These are phyloP conservation scores for Rosa chinensis DNA, from an alignment of 306 rosid genomes.

Conservation along the genomic window DNA sequence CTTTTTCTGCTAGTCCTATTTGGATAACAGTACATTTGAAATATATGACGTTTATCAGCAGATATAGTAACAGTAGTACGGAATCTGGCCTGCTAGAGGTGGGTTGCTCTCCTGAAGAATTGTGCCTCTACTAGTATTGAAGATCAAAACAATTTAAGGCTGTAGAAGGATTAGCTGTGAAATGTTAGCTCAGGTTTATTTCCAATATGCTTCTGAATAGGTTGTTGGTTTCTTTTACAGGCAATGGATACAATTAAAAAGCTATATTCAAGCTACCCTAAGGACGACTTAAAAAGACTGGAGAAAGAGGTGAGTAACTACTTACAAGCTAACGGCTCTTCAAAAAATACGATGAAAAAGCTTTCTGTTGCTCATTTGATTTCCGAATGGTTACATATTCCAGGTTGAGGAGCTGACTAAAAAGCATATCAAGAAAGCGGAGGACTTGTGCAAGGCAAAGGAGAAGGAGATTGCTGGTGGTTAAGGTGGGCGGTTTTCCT, in stretches of 20 bases:
- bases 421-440: slow-evolving; percentile 72
- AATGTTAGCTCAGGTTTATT: not conserved
- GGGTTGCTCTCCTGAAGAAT: not conserved
- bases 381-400: slow-evolving; percentile 19
- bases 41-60: not conserved
- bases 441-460: slow-evolving; percentile 79
- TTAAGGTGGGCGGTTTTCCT: slow-evolving; percentile 13
- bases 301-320: slow-evolving; percentile 80
- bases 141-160: not conserved
- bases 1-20: not conserved
- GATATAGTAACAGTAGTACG: not conserved
- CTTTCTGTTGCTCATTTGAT: slow-evolving; percentile 15
- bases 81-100: not conserved
- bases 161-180: not conserved
- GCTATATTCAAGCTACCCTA: slow-evolving; percentile 63
- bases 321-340: not conserved
- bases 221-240: slow-evolving; percentile 39
- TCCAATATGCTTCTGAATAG: slow-evolving; percentile 12
- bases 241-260: slow-evolving; percentile 88
- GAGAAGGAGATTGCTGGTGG: slow-evolving; percentile 79
- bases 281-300: slow-evolving; percentile 82
- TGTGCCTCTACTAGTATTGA: not conserved
- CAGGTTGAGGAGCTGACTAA: slow-evolving; percentile 91
- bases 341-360: not conserved
- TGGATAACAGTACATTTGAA: not conserved